Conservation (phyloP, 1,284 basidiomycete species). For the Marasmius tenuissimus region DNA sequence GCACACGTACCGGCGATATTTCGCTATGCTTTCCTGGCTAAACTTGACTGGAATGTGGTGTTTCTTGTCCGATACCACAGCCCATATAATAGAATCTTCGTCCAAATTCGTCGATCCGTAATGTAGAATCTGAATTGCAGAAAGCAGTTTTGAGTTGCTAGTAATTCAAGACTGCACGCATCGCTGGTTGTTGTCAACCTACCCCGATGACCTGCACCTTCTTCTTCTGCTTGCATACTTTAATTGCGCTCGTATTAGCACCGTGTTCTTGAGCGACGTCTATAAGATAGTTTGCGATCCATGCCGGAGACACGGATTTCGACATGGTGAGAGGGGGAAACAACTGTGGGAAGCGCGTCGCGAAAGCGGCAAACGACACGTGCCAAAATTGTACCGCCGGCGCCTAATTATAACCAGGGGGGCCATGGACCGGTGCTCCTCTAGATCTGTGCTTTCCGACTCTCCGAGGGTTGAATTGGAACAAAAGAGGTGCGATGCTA, state of each 20-base stretch:
- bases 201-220: slow-evolving; percentile 60
- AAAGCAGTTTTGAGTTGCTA: neutral
- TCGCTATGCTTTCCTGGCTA: slow-evolving; percentile 33
- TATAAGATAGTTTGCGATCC: slow-evolving; percentile 53
- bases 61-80: slow-evolving; percentile 40
- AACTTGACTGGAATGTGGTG: slow-evolving; percentile 38
- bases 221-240: slow-evolving; percentile 32
- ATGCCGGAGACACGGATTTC: slow-evolving; percentile 40
- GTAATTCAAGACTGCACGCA: slow-evolving; percentile 3
- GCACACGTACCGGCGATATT: slow-evolving; percentile 30
- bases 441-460: too few relatives aligned
- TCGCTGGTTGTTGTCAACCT: slow-evolving; percentile 6
- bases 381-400: neutral
- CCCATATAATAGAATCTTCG: slow-evolving; percentile 43
- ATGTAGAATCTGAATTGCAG: slow-evolving; percentile 32
- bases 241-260: slow-evolving; percentile 35
- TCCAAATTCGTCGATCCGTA: slow-evolving; percentile 24
- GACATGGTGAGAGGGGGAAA: slow-evolving; percentile 31
- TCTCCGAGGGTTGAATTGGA: too few relatives aligned
- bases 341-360: neutral
- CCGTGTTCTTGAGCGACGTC: slow-evolving; percentile 49
- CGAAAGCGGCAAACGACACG: neutral
- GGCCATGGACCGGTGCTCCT: too few relatives aligned
- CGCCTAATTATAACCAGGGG: too few relatives aligned
- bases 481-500: too few relatives aligned